Base-by-base conservation (phyloP, 1,284 basidiomycete genomes). In the Microbotryomycetes sp. region DNA sequence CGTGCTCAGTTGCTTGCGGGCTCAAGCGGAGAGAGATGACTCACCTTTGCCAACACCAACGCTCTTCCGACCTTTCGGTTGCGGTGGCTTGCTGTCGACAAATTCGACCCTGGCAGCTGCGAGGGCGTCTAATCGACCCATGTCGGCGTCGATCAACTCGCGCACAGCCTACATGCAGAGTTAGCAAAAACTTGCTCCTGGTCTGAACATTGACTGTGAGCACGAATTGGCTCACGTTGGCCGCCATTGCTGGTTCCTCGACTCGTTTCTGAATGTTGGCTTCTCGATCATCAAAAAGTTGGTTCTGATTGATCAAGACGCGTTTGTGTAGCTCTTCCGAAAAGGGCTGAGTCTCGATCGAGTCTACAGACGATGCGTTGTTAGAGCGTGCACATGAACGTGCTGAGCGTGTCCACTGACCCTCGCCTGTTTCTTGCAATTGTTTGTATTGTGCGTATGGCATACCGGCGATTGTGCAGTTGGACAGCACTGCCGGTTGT, bases 271-370 rank as follows among this genome's bases (percentile, higher is more conserved):
- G 25, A 3, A 58, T 58, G 30, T 66, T 66, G 29, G 55, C 31
- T 42, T 63, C 64, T 3, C 64, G 47, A 2, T 58, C 64, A 15
- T 63, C 64, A 14, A 66, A 66, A 15, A 66, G 52, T 4, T 60
- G 55, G 29, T 66, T 59, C 42, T 66, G 64, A 26, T 66, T 63
- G 15, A 48, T 60, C 3, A 66, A 22, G 25, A 66, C 61, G 1
- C 58, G 58, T 30, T 63, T 49, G 16, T 66, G 64, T 7, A 66
- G 58, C 3, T 32, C 49, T 14, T 66, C 64, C 46, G 56, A 47
- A 53, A 66, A 63, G 1, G 64, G 61, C 36, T 66, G 58, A 2
- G 61, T 66, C 32, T 56, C 53, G 31, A 47, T 42, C 23, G 56
- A 16, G 12, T 56, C 62, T 63, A 58, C 42, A n/a, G 16, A 16